Conservation (phyloP, 129 eudicot species). For the Cynara cardunculus region DNA sequence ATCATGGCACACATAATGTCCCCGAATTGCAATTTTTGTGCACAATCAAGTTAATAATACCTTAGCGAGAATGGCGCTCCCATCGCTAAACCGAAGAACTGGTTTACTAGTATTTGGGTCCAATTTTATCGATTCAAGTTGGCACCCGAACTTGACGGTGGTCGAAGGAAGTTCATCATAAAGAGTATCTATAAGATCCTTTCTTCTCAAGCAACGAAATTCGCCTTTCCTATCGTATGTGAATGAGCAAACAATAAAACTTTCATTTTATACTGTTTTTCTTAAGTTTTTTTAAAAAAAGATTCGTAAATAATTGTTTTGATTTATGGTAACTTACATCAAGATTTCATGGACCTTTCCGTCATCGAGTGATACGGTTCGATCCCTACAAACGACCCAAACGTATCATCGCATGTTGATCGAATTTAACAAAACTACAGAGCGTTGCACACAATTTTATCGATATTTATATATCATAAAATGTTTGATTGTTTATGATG, state of each 20-base stretch:
- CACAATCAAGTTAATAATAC: slow-evolving; percentile 23
- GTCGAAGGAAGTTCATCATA: slow-evolving; percentile 54
- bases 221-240: slow-evolving; percentile 28
- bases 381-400: slow-evolving; percentile 17
- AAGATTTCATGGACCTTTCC: slow-evolving; percentile 10
- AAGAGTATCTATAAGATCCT: slow-evolving; percentile 49
- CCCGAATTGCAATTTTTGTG: background rate
- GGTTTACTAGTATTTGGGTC: slow-evolving; percentile 33
- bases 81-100: slow-evolving; percentile 40
- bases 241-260: background rate
- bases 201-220: slow-evolving; percentile 53
- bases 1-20: too few relatives aligned
- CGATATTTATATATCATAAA: background rate
- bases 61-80: slow-evolving; percentile 51
- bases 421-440: background rate
- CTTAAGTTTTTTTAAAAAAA: background rate
- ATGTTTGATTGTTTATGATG: too few relatives aligned
- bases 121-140: slow-evolving; percentile 39
- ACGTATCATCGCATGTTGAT: background rate
- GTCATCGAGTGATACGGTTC: slow-evolving; percentile 28
- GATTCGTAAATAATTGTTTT: background rate
- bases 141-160: slow-evolving; percentile 47
- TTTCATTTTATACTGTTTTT: background rate
- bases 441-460: background rate
- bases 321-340: slow-evolving; percentile 29